phyloP scores from a whole-genome alignment of 2,329 filamentous ascomycete species.

The Epichloe elymi region DNA sequence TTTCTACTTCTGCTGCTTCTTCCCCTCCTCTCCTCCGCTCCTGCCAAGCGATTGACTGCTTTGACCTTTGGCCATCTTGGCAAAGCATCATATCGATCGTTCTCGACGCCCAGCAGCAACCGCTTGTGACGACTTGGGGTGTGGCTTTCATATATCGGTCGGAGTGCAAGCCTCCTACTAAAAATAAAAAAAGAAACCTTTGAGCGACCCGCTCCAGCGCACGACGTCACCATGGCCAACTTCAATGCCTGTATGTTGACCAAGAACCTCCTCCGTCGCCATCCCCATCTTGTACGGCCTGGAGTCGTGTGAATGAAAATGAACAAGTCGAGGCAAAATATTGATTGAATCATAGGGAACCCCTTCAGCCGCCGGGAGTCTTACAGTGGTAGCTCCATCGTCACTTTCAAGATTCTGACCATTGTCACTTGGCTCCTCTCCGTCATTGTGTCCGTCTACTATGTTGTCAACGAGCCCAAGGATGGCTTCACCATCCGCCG shows the following conservation, averaged over 20 bases:
- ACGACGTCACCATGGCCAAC: constrained; percentile 7
- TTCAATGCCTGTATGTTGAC: constrained; percentile 6
- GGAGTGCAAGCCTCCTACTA: background rate
- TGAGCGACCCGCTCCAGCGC: background rate
- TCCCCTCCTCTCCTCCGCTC: background rate
- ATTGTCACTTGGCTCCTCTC: constrained; percentile 63
- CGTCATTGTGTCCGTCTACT: constrained; percentile 60
- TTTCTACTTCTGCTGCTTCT: background rate
- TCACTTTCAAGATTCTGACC: constrained; percentile 64
- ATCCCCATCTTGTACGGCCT: no score
- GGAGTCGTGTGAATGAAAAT: no score
- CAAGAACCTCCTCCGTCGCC: no score
- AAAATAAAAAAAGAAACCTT: background rate
- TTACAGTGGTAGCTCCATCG: constrained; percentile 46
- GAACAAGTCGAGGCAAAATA: background rate
- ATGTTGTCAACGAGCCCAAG: constrained; percentile 50
- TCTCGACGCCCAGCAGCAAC: background rate
- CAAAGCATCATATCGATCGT: no score
- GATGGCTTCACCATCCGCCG: constrained; percentile 46
- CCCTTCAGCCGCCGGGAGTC: constrained; percentile 62
- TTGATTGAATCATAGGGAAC: constrained; percentile 41
- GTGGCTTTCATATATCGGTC: background rate
- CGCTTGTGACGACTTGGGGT: background rate
- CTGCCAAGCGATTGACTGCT: background rate
- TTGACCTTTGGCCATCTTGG: no score